Evolutionary conservation across 495 filamentous ascomycete genomes (phyloP), one percentile per base, ranked within the genome.

Genomic region (Aspergillus bertholletiae): DNA sequence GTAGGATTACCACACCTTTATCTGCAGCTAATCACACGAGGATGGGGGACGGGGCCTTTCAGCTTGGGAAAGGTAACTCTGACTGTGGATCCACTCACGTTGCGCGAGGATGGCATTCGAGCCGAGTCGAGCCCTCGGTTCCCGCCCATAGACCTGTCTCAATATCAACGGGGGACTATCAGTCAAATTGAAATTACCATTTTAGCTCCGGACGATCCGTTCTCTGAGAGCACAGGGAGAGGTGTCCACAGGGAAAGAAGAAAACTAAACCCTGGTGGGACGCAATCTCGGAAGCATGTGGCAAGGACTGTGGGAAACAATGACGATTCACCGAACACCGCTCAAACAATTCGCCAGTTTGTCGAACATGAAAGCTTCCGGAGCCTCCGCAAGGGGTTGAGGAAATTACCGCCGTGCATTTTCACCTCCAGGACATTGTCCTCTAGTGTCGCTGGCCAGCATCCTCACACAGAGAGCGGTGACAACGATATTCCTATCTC

Each of bases 31-130:
- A 69, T 80, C 28, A 74, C 64, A 28, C 77, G 89, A 13, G 86
- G 86, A n/a, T 94, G 89, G 89, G 77, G 76, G 44, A 69, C 71
- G 2, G 88, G 88, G 7, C 68, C 74, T 3, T 57, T 59, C n/a
- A 65, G 67, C 8, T 68, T 85, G 35, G 89, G 89, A 6, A 72
- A 63, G n/a, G 77, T 87, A 6, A 75, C 71, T 32, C 80, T 92
- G 44, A 69, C 67, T 11, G 71, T 92, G 34, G 68, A 74, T 45
- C 83, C 87, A 15, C 58, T 89, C 22, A 35, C 28, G 11, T 17
- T 21, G 26, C 49, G 53, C 39, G 41, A 48, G 7, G 37, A 20
- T 18, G 18, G 13, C 15, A 8, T 6, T 40, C n/a, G 17, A 40
- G 17, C 17, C 24, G 35, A 22, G 9, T 18, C 35, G 5, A 17